These are phyloP conservation scores for Massariosphaeria phaeospora DNA, from an alignment of 495 filamentous ascomycete species.

Conservation along the genomic window DNA sequence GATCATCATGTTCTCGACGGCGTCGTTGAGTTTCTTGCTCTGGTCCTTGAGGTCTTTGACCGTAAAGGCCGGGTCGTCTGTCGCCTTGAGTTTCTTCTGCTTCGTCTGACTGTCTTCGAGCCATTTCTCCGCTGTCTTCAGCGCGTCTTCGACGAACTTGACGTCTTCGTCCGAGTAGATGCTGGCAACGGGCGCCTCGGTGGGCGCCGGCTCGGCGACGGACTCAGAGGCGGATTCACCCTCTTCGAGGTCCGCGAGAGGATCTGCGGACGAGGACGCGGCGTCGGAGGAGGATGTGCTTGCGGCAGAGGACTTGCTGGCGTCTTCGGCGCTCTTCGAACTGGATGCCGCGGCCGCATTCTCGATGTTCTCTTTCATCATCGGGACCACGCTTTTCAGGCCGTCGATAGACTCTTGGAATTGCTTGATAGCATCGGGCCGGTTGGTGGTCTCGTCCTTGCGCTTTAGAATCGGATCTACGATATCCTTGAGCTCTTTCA, in stretches of 20 bases:
- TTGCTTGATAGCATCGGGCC: conserved; percentile 59
- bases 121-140: conserved; percentile 54
- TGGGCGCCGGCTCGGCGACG: conserved; percentile 38
- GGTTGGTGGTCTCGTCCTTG: conserved; percentile 59
- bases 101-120: conserved; percentile 58
- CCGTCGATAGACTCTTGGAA: conserved; percentile 59
- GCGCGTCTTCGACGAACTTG: conserved; percentile 47
- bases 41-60: conserved; percentile 58
- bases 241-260: conserved; percentile 44
- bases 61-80: conserved; percentile 65
- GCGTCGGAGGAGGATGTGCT: conserved; percentile 36
- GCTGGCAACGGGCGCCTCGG: conserved; percentile 45
- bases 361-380: conserved; percentile 47
- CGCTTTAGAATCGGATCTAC: conserved; percentile 64
- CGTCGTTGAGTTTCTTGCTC: conserved; percentile 58
- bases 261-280: conserved; percentile 53
- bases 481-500: conserved; percentile 66
- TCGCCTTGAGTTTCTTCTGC: conserved; percentile 62
- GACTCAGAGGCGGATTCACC: conserved; percentile 39
- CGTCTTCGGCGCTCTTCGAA: conserved; percentile 40
- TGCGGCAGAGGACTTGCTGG: conserved; percentile 44
- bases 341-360: conserved; percentile 48
- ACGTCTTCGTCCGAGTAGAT: conserved; percentile 63
- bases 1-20: conserved; percentile 64
- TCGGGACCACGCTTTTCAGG: conserved; percentile 52